These are phyloP conservation scores for Yarrowia phangngaensis DNA, from an alignment of 805 yeast genomes.

Conservation along the genomic window DNA sequence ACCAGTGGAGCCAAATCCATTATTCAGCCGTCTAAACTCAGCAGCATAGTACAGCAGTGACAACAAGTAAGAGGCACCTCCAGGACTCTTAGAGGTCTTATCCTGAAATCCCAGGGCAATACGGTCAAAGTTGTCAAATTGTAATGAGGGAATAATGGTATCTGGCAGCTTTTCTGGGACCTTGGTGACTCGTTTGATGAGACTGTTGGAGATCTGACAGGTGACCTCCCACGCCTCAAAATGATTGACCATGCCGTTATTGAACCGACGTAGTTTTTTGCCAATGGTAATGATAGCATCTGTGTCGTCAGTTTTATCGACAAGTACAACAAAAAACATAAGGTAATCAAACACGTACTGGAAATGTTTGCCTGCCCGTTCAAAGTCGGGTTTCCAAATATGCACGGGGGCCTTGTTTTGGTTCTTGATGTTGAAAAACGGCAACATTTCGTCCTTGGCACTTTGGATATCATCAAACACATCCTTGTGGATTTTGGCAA, in stretches of 20 bases:
- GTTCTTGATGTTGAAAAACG: slow-evolving; percentile 61
- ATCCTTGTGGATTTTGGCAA: slow-evolving; percentile 59
- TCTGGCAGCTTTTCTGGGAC: slow-evolving; percentile 53
- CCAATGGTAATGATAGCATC: slow-evolving; percentile 56
- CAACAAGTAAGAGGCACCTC: slow-evolving; percentile 29
- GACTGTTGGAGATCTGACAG: slow-evolving; percentile 50
- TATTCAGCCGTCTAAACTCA: slow-evolving; percentile 67
- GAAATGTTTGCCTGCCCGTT: slow-evolving; percentile 91
- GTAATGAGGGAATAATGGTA: slow-evolving; percentile 45
- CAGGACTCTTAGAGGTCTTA: slow-evolving; percentile 41
- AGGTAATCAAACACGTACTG: slow-evolving; percentile 70
- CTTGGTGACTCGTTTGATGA: slow-evolving; percentile 47
- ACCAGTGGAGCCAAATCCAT: slow-evolving; percentile 72
- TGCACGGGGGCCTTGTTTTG: slow-evolving; percentile 62
- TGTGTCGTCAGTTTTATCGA: slow-evolving; percentile 53
- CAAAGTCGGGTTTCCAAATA: slow-evolving; percentile 91
- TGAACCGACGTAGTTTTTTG: slow-evolving; percentile 72
- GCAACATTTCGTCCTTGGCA: slow-evolving; percentile 63
- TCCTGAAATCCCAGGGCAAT: slow-evolving; percentile 40
- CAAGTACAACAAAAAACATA: slow-evolving; percentile 54
- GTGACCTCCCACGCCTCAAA: slow-evolving; percentile 63
- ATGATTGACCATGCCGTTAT: slow-evolving; percentile 68
- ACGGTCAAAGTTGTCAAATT: slow-evolving; percentile 45
- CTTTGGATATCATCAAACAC: slow-evolving; percentile 50
- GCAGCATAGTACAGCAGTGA: slow-evolving; percentile 36